phyloP scores from a whole-genome alignment of 2,329 filamentous ascomycete genomes.

The Fusarium duplospermum region DNA sequence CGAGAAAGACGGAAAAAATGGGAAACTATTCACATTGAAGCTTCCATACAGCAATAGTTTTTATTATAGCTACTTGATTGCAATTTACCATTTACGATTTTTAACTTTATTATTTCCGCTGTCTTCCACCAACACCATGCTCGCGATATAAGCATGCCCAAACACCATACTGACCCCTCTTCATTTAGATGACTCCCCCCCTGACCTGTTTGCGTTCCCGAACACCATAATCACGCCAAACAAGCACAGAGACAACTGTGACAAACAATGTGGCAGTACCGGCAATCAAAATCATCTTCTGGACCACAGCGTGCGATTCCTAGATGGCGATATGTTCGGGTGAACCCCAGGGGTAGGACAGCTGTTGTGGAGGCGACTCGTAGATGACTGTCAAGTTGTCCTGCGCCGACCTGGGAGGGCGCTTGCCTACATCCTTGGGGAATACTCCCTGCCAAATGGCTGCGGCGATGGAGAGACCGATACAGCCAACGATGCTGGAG shows the following conservation, averaged over 20 bases:
- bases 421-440: too few species aligned
- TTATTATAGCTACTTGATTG: neutral
- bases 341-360: conserved; percentile 60
- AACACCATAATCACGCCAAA: conserved; percentile 57
- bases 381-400: conserved; percentile 53
- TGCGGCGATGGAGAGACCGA: too few species aligned
- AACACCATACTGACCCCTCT: neutral
- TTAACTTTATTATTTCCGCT: neutral
- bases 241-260: conserved; percentile 47
- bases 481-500: neutral
- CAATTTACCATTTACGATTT: neutral
- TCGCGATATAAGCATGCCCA: neutral
- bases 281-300: conserved; percentile 55
- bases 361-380: conserved; percentile 63
- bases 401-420: conserved; percentile 46
- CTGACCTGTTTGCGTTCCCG: conserved; percentile 51
- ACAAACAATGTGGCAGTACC: conserved; percentile 53
- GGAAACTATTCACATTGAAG: neutral
- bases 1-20: neutral
- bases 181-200: conserved; percentile 20
- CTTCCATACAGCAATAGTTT: neutral
- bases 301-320: conserved; percentile 61
- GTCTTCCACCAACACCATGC: neutral
- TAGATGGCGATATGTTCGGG: conserved; percentile 67
- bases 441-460: too few species aligned